Base-by-base conservation (phyloP, 345 rosid species). In the Dovyalis caffra region DNA sequence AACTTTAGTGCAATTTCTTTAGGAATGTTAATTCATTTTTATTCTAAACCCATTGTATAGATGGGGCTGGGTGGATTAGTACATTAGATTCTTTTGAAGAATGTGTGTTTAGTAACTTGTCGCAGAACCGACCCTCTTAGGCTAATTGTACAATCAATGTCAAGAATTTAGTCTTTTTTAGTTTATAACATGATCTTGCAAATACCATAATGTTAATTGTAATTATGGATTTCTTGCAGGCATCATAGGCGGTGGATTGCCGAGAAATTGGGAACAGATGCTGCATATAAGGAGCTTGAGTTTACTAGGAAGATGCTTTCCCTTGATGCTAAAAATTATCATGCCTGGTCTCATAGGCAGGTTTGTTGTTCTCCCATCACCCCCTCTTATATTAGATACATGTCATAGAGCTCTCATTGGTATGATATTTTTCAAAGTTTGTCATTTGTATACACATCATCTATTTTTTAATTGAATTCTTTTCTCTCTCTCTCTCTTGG, bases 201-300 rank as follows among this genome's bases (percentile, higher is more conserved):
- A 6, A 18, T 49, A 32, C 6, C 58, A 62, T 28, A 15, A 10
- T 32, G 53, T 53, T 64, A 25, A 65, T 58, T 37, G 35, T 65
- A 10, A 35, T 47, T 28, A 53, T 32, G 35, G 70, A 15, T 56
- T 63, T 71, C 66, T 58, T 71, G 70, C 74, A 95, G 98, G 99
- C 97, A 95, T 88, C 99, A 95, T 74, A 86, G 97, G 72, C 86
- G 97, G 75, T 95, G 99, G 97, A 90, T 88, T 87, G 97, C 97
- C 7, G 97, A 90, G 83, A 90, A 87, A 86, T 66, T 93, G 77
- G 98, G 97, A 70, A 58, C 88, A 73, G 88, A 87, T 63, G 93
- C 86, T 69, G 78, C 83, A 23, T 68, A 58, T 66, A 83, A 64
- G 74, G 99, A 95, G 69, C 97, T 95, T 79, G 82, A 87, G 23